Conservation (phyloP, 2,329 filamentous ascomycete genomes). For the Tolypocladium paradoxum region DNA sequence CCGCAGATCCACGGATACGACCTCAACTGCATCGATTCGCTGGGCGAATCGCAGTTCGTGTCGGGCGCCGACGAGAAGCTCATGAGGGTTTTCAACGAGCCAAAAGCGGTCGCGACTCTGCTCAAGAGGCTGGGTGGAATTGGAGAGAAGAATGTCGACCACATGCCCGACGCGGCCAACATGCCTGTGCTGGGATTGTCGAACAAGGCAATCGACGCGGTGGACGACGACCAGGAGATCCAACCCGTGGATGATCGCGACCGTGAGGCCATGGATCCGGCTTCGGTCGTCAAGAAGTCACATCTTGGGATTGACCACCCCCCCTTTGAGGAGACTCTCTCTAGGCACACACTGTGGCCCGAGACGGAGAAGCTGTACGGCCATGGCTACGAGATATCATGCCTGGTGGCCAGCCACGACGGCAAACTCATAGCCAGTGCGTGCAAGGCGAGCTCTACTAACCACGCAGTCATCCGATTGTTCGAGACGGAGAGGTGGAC, state of each 20-base stretch:
- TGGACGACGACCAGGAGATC: conserved; percentile 38
- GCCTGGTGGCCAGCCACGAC: conserved; percentile 67
- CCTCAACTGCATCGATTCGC: conserved; percentile 79
- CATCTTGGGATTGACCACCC: conserved; percentile 60
- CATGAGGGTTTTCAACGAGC: conserved; percentile 89
- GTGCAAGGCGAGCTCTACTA: conserved; percentile 82
- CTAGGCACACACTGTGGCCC: conserved; percentile 87
- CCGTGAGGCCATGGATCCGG: conserved; percentile 42
- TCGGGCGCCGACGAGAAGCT: conserved; percentile 96
- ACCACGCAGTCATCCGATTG: conserved; percentile 87
- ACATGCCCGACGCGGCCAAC: conserved; percentile 77
- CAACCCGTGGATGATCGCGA: conserved; percentile 34
- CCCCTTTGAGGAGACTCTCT: conserved; percentile 80
- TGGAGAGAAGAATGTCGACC: conserved; percentile 22
- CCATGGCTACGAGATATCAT: conserved; percentile 93
- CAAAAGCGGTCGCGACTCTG: conserved; percentile 68
- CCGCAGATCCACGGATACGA: conserved; percentile 98
- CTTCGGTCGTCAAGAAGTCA: conserved; percentile 45
- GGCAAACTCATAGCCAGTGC: conserved; percentile 75
- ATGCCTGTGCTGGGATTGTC: conserved; percentile 92
- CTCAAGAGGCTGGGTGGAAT: conserved; percentile 59
- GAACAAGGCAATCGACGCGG: conserved; percentile 74
- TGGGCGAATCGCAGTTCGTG: conserved; percentile 68
- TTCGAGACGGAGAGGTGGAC: conserved; percentile 85
- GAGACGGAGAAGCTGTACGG: conserved; percentile 95